Percentiles rank a stretch among this genome's conserved stretches.
Evolutionary conservation across 192 early-diverging fungal species (phyloP).

Genomic region (Coemansia sp.): DNA sequence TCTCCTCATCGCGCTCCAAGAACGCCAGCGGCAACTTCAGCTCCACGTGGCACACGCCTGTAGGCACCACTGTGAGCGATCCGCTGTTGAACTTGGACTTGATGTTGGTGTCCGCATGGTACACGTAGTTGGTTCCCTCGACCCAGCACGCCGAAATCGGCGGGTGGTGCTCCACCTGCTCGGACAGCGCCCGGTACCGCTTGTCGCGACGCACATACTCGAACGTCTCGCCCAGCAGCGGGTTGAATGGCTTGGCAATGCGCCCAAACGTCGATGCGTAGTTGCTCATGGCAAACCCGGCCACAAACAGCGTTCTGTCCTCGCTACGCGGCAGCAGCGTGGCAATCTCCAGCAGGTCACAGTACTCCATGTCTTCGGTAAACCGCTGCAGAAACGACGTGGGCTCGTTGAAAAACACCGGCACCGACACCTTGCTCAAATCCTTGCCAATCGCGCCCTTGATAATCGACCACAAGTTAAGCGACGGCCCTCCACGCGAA

Average conservation of each 20-base stretch:
- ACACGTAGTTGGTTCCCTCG: constrained; percentile 75
- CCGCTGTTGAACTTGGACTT: constrained; percentile 85
- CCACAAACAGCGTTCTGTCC: constrained; percentile 74
- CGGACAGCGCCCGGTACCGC: constrained; percentile 75
- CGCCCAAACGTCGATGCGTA: constrained; percentile 77
- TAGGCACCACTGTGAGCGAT: constrained; percentile 75
- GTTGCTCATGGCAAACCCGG: constrained; percentile 86
- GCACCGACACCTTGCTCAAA: constrained; percentile 77
- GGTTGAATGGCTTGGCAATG: constrained; percentile 89
- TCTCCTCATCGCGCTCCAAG: constrained; percentile 45
- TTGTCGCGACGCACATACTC: constrained; percentile 80
- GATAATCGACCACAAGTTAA: constrained; percentile 82
- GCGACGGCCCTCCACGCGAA: constrained; percentile 57
- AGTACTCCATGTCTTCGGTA: constrained; percentile 84
- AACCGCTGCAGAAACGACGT: constrained; percentile 82
- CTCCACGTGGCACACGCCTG: constrained; percentile 76
- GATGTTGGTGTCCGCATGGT: constrained; percentile 85
- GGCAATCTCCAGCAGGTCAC: constrained; percentile 76
- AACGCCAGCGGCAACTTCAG: constrained; percentile 65
- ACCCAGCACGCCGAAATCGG: constrained; percentile 86
- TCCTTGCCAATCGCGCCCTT: constrained; percentile 88
- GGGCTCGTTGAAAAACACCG: constrained; percentile 89
- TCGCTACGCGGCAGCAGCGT: constrained; percentile 56
- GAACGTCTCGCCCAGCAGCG: constrained; percentile 85
- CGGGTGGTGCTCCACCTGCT: constrained; percentile 90